Base-by-base conservation (phyloP, 2,329 filamentous ascomycete genomes). In the Sporothrix brunneoviolacea region DNA sequence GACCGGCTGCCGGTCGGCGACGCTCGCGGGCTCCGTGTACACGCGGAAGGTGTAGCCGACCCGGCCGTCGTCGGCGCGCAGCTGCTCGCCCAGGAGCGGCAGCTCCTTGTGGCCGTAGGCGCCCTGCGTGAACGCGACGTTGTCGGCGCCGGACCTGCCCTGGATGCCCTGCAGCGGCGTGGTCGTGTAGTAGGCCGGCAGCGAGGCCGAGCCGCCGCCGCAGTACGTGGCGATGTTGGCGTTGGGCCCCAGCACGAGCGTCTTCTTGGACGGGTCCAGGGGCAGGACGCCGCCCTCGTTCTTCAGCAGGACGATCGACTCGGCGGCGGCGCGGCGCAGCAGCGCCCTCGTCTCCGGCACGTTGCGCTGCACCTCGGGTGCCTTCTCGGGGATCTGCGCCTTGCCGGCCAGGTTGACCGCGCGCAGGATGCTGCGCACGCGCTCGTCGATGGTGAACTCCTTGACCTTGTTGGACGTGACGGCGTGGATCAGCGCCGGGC, bases 251-350 rank as follows among this genome's bases (percentile, higher is more conserved):
- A 77, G 76, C 18, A 77, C 69, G 8, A 74, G 64, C 1, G 69
- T 65, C 50, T 70, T 68, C 38, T 68, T 67, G 47, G 67, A 65
- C 44, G 39, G 38, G 44, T 54, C 68, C 10, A 77, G 60, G 2
- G 81, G 80, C 2, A 84, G 66, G 4, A 77, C 63, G 27, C 65
- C 64, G 24, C 69, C 69, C 35, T 80, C 71, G 55, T 84, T 84
- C 64, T 83, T 58, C 4, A 59, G 50, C 1, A 59, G 48, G 7
- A 59, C 57, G 2, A 58, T 18, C 4, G 53, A 54, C 9, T 55
- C 56, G 8, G 55, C 50, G 1, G 55, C 53, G 1, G 55, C 30
- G 7, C 47, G 48, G 3, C 55, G 53, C 45, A 57, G 39, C 18
- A 51, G 52, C 2, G 51, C 46, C 4, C 47, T 13, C 12, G 52